Evolutionary conservation across 805 yeast species (phyloP).

Genomic region (Sugiyamaella boreocaroliniensis): DNA sequence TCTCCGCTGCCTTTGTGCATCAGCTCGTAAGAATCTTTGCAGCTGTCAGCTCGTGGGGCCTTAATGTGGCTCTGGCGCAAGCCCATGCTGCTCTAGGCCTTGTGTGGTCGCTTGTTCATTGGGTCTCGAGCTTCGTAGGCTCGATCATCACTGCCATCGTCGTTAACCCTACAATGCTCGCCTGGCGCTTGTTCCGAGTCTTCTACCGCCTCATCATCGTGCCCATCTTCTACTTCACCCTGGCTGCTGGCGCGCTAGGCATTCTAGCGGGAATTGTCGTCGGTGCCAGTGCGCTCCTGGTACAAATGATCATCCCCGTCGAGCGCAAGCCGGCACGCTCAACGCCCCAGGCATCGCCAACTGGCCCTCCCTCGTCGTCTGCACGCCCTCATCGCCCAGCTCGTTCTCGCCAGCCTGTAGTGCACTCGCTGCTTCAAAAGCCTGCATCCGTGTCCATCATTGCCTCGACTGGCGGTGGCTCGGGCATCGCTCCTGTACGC

Average conservation of each 20-base stretch:
- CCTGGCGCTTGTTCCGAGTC: conserved; percentile 11
- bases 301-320: conserved; percentile 14
- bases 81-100: background rate
- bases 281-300: conserved; percentile 15
- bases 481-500: background rate
- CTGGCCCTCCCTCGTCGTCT: background rate
- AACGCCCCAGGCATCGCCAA: background rate
- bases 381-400: background rate
- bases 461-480: background rate
- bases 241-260: conserved; percentile 17
- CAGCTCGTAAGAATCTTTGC: background rate
- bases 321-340: background rate
- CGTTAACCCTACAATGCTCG: conserved; percentile 6
- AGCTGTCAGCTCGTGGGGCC: background rate
- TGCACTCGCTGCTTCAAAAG: background rate
- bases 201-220: conserved; percentile 12
- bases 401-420: background rate
- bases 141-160: background rate
- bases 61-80: background rate
- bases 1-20: background rate
- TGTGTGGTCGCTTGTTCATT: background rate
- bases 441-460: background rate
- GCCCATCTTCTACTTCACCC: conserved; percentile 18
- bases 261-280: conserved; percentile 17
- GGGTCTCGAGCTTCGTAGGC: background rate